Evolutionary conservation across 495 filamentous ascomycete genomes (phyloP).

Genomic region (Xylaria sp.): DNA sequence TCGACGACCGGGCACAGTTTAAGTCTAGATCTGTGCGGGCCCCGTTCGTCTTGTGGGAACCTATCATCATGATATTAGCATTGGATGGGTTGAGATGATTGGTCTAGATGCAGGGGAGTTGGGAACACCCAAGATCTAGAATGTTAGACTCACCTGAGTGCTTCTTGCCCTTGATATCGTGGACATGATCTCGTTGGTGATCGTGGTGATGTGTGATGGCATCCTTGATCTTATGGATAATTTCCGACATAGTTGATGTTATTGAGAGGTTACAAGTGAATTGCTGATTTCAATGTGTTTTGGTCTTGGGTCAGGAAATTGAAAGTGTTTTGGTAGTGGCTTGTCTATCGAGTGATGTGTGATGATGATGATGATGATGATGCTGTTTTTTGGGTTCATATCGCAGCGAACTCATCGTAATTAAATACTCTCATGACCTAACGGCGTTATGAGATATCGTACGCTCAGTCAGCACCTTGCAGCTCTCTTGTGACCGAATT

Average conservation of each 20-base stretch:
- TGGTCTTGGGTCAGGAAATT: not conserved
- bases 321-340: not conserved
- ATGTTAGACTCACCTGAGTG: constrained; percentile 3
- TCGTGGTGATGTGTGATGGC: constrained; percentile 19
- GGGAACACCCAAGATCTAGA: not conserved
- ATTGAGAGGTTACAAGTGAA: not conserved
- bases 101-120: not conserved
- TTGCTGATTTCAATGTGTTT: not conserved
- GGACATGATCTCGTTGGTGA: not conserved
- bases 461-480: constrained; percentile 23
- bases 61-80: not conserved
- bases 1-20: constrained; percentile 12
- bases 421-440: not conserved
- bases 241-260: constrained; percentile 16
- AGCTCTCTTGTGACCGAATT: not conserved
- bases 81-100: not conserved
- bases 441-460: not conserved
- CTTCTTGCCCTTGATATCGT: constrained; percentile 13
- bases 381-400: not conserved
- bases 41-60: not conserved
- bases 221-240: constrained; percentile 25
- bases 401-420: not conserved
- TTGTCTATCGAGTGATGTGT: constrained; percentile 4
- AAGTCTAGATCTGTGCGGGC: constrained; percentile 19
- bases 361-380: not conserved